Conservation (phyloP, 108 stramenopile genomes). For the Nitzschia sp. region DNA sequence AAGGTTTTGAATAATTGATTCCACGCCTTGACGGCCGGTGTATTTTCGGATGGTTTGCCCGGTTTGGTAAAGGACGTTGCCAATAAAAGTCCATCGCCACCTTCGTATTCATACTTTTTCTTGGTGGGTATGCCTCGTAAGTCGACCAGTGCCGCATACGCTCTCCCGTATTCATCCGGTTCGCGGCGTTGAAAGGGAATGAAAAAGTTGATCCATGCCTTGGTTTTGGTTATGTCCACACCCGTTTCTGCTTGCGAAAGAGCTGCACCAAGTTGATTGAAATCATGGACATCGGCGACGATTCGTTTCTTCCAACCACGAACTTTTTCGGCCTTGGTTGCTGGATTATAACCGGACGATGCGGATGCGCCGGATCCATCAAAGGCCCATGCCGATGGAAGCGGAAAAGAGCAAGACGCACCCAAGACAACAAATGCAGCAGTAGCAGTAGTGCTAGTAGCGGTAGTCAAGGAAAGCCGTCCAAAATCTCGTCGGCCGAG, state of each 20-base stretch:
- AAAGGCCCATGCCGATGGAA: constrained; percentile 38
- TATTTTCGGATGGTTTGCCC: constrained; percentile 54
- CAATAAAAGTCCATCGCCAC: constrained; percentile 46
- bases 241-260: constrained; percentile 37
- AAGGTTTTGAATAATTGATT: constrained; percentile 36
- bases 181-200: constrained; percentile 46
- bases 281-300: constrained; percentile 53
- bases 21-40: constrained; percentile 46
- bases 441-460: too few relatives aligned
- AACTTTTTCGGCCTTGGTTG: constrained; percentile 40
- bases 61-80: constrained; percentile 50
- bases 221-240: not conserved
- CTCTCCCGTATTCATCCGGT: constrained; percentile 45
- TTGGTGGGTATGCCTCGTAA: constrained; percentile 34
- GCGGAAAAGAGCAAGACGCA: too few relatives aligned
- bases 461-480: too few relatives aligned
- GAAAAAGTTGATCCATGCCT: constrained; percentile 58
- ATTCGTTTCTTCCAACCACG: constrained; percentile 33
- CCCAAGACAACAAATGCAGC: too few relatives aligned
- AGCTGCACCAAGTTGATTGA: constrained; percentile 40
- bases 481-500: too few relatives aligned
- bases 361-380: constrained; percentile 52
- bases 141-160: constrained; percentile 56
- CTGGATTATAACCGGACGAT: constrained; percentile 31
- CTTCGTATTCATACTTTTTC: constrained; percentile 27